Evolutionary conservation across 345 rosid genomes (phyloP), one percentile per base, ranked within the genome.

Genomic region (Draba incana): DNA sequence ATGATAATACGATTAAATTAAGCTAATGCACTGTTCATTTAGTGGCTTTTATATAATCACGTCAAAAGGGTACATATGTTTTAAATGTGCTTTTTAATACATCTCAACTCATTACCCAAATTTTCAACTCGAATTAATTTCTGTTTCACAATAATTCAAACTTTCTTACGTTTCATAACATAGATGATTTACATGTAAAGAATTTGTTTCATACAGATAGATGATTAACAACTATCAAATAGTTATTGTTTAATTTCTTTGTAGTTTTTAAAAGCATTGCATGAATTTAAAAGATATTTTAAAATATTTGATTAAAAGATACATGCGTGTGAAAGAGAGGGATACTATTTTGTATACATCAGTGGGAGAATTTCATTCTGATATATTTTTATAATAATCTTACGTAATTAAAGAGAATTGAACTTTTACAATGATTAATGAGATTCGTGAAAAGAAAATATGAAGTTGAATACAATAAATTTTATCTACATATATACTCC

Each of bases 31-130:
- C 78, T 75, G 74, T 75, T 54, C 78, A 62, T 46, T 62, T 75
- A 47, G 69, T 75, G 78, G 70, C 78, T 63, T 62, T 68, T 62
- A 5, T 68, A 41, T 68, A 62, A 28, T 61, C 50, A 67, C 49
- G 42, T 67, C 25, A 53, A 52, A 25, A 20, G 28, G 59, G 74
- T 62, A 61, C 69, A 39, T 44, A 14, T 46, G 74, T 53, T 47
- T 75, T 44, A 37, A 67, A 61, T 67, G 62, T 67, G 63, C 57
- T 16, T 67, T 7, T 35, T 59, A 11, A 10, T 57, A 42, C 25
- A n/a, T 41, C 12, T 28, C 16, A 58, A 13, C 47, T 72, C 56
- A 73, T 42, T 48, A 31, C 60, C 48, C 52, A n/a, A 20, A 33
- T 4, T 62, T 44, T 43, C 41, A 53, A 62, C 11, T 53, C 47